A percentile compares a stretch with the other conserved stretches of the same genome.
Evolutionary conservation across 768 basidiomycete genomes (phyloP).

Genomic region (Calocybe cyanea): DNA sequence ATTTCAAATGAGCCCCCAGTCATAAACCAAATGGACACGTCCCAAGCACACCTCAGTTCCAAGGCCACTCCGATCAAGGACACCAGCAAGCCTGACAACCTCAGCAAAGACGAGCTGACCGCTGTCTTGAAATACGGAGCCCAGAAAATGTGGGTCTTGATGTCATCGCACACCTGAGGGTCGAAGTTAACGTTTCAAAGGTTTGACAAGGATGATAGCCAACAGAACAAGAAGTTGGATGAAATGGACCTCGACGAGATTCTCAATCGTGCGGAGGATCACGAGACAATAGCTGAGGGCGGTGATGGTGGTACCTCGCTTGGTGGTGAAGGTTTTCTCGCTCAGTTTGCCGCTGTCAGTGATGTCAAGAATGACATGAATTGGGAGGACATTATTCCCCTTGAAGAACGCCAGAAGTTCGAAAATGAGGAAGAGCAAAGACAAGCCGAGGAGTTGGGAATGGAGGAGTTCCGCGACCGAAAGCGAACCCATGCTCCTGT

Average conservation of each 20-base stretch:
- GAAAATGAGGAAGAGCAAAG: constrained; percentile 78
- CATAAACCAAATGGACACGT: constrained; percentile 99
- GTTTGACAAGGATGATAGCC: constrained; percentile 95
- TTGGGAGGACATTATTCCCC: constrained; percentile 99
- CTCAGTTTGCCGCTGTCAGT: constrained; percentile 92
- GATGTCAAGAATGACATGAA: constrained; percentile 98
- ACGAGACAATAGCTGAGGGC: constrained; percentile 84
- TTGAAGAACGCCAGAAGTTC: constrained; percentile 82
- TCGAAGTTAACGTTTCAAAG: constrained; percentile 34
- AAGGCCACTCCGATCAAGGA: constrained; percentile 67
- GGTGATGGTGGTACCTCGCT: constrained; percentile 88
- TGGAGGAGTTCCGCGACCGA: constrained; percentile 66
- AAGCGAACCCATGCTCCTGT: constrained; percentile 86
- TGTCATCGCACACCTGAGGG: constrained; percentile 1
- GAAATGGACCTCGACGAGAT: constrained; percentile 99
- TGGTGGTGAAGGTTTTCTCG: constrained; percentile 96
- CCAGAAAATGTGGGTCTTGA: constrained; percentile 77
- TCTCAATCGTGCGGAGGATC: constrained; percentile 92
- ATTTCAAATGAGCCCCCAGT: constrained; percentile 44
- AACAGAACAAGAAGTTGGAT: constrained; percentile 93
- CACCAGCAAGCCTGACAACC: constrained; percentile 69
- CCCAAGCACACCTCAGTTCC: constrained; percentile 90
- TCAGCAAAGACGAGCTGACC: constrained; percentile 94
- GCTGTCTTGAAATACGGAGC: constrained; percentile 99
- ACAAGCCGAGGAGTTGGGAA: constrained; percentile 65